phyloP scores from a whole-genome alignment of 2,329 filamentous ascomycete genomes.

The Ophiostoma sp. region DNA sequence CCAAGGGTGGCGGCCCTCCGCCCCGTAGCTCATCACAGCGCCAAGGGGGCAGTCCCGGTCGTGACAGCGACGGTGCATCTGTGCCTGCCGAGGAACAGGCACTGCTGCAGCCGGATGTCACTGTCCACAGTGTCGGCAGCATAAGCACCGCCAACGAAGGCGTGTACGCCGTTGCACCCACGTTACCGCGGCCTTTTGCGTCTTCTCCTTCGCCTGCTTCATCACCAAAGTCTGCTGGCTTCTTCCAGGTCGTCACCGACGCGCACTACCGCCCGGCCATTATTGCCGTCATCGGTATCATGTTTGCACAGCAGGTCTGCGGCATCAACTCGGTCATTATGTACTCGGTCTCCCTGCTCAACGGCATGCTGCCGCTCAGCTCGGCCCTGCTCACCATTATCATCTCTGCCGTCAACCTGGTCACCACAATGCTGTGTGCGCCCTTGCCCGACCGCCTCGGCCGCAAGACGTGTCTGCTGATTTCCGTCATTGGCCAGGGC shows the following conservation, averaged over 20 bases:
- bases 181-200: constrained; percentile 12
- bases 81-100: constrained; percentile 58
- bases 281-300: constrained; percentile 79
- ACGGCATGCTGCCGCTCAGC: constrained; percentile 71
- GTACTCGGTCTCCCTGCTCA: constrained; percentile 90
- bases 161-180: constrained; percentile 27
- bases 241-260: constrained; percentile 61
- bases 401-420: constrained; percentile 79
- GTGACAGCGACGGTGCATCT: constrained; percentile 34
- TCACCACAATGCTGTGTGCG: constrained; percentile 74
- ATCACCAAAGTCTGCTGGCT: constrained; percentile 44
- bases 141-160: not conserved
- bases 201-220: constrained; percentile 24
- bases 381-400: constrained; percentile 80
- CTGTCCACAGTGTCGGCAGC: not conserved
- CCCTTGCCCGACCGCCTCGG: constrained; percentile 83
- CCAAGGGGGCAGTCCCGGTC: constrained; percentile 32
- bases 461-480: constrained; percentile 76
- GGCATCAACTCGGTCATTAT: constrained; percentile 97
- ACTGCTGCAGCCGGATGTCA: constrained; percentile 45
- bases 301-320: constrained; percentile 87
- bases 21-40: not conserved
- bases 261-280: constrained; percentile 66
- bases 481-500: constrained; percentile 82
- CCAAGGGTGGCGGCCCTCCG: constrained; percentile 25